Conservation (phyloP, 2,329 filamentous ascomycete species). For the Coniochaeta sp. region DNA sequence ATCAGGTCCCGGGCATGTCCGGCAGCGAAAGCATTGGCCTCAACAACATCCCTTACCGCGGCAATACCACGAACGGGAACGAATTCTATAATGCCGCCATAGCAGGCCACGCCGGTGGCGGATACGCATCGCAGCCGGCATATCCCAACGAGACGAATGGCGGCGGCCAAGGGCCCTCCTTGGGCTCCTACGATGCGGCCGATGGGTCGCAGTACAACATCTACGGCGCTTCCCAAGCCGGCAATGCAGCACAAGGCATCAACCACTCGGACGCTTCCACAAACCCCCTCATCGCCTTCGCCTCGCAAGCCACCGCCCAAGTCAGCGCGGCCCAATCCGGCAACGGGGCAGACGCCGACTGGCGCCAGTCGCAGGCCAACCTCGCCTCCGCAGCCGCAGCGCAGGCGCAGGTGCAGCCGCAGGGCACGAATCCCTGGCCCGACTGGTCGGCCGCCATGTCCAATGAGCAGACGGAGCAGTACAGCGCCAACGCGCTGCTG, state of each 20-base stretch:
- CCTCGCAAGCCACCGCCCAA: conserved; percentile 18
- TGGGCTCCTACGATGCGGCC: conserved; percentile 7
- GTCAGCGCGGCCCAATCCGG: conserved; percentile 12
- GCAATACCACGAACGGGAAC: conserved; percentile 4
- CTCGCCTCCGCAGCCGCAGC: conserved; percentile 9
- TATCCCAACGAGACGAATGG: conserved; percentile 11
- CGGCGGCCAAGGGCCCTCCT: not conserved
- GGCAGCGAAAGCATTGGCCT: not conserved
- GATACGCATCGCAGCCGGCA: conserved; percentile 13
- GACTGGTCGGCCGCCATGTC: conserved; percentile 48
- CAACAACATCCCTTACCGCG: not conserved
- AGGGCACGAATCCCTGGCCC: conserved; percentile 40
- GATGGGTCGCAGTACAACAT: conserved; percentile 13
- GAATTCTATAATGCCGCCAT: conserved; percentile 13
- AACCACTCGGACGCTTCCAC: conserved; percentile 7
- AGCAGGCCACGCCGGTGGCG: conserved; percentile 4
- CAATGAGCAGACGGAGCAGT: conserved; percentile 38
- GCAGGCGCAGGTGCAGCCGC: conserved; percentile 16
- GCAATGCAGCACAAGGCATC: conserved; percentile 8
- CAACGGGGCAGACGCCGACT: conserved; percentile 15
- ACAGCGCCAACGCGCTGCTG: conserved; percentile 41
- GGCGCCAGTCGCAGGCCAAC: conserved; percentile 9
- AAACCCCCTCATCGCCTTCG: conserved; percentile 32
- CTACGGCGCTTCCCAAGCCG: conserved; percentile 12
- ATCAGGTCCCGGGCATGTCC: not conserved